Percentiles rank a stretch among this genome's conserved stretches.
These are phyloP conservation scores for Candida pseudofarinosa DNA, from an alignment of 805 yeast species.

Conservation along the genomic window DNA sequence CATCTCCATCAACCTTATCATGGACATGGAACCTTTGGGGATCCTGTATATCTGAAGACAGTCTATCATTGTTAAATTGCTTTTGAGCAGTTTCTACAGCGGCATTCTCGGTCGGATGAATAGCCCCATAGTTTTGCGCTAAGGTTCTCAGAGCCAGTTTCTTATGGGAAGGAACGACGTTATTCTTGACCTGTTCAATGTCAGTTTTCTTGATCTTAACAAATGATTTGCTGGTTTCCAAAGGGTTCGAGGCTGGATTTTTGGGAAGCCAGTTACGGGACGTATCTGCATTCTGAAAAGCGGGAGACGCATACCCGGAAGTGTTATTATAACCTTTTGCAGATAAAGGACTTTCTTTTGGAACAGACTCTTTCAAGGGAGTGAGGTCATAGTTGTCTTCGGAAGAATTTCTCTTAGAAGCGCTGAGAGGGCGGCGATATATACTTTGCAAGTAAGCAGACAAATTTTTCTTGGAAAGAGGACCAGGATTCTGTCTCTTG, in stretches of 20 bases:
- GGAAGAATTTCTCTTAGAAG: slow-evolving; percentile 40
- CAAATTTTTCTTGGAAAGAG: slow-evolving; percentile 64
- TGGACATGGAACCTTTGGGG: slow-evolving; percentile 15
- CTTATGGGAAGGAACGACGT: slow-evolving; percentile 21
- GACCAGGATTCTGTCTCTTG: slow-evolving; percentile 73
- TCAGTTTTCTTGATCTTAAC: slow-evolving; percentile 65
- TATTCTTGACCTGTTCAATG: slow-evolving; percentile 14
- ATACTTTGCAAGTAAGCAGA: slow-evolving; percentile 64
- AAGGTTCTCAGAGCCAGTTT: slow-evolving; percentile 10
- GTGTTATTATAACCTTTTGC: background rate
- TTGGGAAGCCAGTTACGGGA: slow-evolving; percentile 45
- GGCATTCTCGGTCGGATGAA: slow-evolving; percentile 44
- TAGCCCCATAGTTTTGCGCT: slow-evolving; percentile 25
- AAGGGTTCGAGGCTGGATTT: slow-evolving; percentile 67
- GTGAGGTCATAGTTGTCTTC: slow-evolving; percentile 20
- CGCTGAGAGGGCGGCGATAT: slow-evolving; percentile 36
- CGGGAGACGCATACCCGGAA: background rate
- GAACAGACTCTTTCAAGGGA: slow-evolving; percentile 5
- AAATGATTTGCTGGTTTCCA: slow-evolving; percentile 58
- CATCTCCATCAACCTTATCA: slow-evolving; percentile 22
- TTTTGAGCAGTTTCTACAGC: slow-evolving; percentile 27
- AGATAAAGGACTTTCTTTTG: slow-evolving; percentile 2
- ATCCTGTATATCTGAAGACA: background rate
- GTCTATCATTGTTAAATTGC: slow-evolving; percentile 6
- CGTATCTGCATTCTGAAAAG: slow-evolving; percentile 11